Conservation (phyloP, 2,329 filamentous ascomycete species). For the Corinectria fuckeliana region DNA sequence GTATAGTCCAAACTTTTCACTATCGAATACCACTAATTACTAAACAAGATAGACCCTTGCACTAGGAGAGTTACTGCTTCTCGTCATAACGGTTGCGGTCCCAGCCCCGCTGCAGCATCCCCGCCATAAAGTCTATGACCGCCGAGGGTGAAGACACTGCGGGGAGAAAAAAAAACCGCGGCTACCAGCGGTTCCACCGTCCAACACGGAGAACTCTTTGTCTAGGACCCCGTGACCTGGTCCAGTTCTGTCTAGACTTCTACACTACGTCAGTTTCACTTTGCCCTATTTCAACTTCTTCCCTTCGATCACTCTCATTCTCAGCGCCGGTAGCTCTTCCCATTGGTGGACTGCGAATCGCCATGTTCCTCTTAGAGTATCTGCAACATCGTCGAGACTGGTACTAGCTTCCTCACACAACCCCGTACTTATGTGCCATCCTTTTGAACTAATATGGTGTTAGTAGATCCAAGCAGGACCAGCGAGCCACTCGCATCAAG, state of each 20-base stretch:
- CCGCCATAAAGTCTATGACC: neutral
- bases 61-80: neutral
- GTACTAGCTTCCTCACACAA: slow-evolving; percentile 48
- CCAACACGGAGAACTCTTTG: neutral
- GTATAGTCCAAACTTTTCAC: neutral
- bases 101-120: neutral
- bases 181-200: neutral
- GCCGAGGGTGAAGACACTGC: neutral
- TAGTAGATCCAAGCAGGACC: slow-evolving; percentile 80
- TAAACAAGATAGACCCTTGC: neutral
- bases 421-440: neutral
- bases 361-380: slow-evolving; percentile 60
- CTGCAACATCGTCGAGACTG: slow-evolving; percentile 75
- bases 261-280: neutral
- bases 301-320: neutral
- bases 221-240: slow-evolving; percentile 2
- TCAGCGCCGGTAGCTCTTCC: neutral
- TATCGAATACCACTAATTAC: no score
- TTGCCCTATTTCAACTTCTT: neutral
- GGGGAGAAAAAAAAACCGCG: neutral
- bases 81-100: neutral
- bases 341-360: neutral
- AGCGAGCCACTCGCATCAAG: slow-evolving; percentile 73
- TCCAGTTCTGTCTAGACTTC: neutral
- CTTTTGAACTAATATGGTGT: slow-evolving; percentile 36